Evolutionary conservation across 345 rosid species (phyloP).

Genomic region (Brassica napus): DNA sequence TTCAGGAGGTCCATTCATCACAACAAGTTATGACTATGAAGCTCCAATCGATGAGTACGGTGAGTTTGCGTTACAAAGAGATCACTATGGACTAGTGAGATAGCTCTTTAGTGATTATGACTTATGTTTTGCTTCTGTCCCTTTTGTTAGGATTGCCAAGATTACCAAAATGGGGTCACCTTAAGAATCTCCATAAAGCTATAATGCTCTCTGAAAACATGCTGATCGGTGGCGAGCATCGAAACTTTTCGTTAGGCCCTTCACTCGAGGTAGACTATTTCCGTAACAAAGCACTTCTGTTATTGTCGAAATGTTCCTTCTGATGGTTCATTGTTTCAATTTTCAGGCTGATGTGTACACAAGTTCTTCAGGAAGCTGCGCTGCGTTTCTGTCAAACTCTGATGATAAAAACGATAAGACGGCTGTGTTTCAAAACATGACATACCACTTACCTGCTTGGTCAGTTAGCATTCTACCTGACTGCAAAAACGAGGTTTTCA

Average conservation of each 20-base stretch:
- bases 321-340: conserved; percentile 8
- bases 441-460: conserved; percentile 91
- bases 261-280: conserved; percentile 59
- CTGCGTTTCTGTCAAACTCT: conserved; percentile 79
- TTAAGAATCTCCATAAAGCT: conserved; percentile 80
- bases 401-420: conserved; percentile 66
- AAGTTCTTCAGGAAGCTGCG: conserved; percentile 67
- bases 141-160: conserved; percentile 68
- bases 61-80: conserved; percentile 35
- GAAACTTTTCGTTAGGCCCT: conserved; percentile 61
- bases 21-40: conserved; percentile 96
- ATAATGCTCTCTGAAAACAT: conserved; percentile 72
- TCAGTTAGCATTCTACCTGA: conserved; percentile 94
- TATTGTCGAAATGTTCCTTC: conserved; percentile 24
- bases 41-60: conserved; percentile 99
- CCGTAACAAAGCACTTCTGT: background rate
- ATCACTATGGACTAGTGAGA: background rate
- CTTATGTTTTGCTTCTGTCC: conserved; percentile 6
- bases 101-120: background rate
- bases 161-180: conserved; percentile 97
- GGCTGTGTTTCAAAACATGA: conserved; percentile 55
- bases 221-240: conserved; percentile 56
- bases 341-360: conserved; percentile 74
- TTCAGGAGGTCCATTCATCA: conserved; percentile 90
- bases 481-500: conserved; percentile 75